Base-by-base conservation (phyloP, 768 basidiomycete species). In the Dacryopinax primogenitus region DNA sequence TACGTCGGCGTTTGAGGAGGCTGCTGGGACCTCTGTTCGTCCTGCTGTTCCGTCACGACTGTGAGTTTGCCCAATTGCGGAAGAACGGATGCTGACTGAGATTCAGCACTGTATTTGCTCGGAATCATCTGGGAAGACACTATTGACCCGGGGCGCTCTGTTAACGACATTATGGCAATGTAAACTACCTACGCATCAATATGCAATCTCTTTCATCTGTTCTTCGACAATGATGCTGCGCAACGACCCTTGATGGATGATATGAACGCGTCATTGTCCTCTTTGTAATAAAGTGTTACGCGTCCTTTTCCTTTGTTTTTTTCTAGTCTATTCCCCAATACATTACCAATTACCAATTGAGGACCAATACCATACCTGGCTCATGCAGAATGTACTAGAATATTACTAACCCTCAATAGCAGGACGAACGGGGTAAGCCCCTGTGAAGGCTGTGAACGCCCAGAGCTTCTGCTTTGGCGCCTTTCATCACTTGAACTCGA, bases 1-100 rank as follows among this genome's bases (percentile, higher is more conserved):
- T 18, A 83, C 83, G 6, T 90, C 89, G 39, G 89, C 86, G 2
- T 72, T 92, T 67, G 89, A 90, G 72, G 91, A 89, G 68, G 88
- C 88, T 0, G 73, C 41, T 23, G 41, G 89, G 51, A 77, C 86
- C 75, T 91, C 88, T 1, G 89, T 90, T 72, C 83, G 86, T 65
- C 82, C 82, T 21, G 81, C 81, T 18, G 80, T 80, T 39, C 81
- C 84, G 1, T 89, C 89, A 12, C 82, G 84, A 65, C 72, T 88
- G 89, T 91, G 70, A 77, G 89, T 82, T 23, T 64, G 58, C 30
- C 44, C 30, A 36, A 66, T 21, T 33, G n/a, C 64, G 51, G 26
- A n/a, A n/a, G 3, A 28, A 13, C 51, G 9, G 28, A 67, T 16
- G 11, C n/a, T 39, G 26, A 11, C 32, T 30, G 61, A 62, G 45